These are phyloP conservation scores for Ceratobasidium sp. DNA, from an alignment of 1,284 basidiomycete species.

Conservation along the genomic window DNA sequence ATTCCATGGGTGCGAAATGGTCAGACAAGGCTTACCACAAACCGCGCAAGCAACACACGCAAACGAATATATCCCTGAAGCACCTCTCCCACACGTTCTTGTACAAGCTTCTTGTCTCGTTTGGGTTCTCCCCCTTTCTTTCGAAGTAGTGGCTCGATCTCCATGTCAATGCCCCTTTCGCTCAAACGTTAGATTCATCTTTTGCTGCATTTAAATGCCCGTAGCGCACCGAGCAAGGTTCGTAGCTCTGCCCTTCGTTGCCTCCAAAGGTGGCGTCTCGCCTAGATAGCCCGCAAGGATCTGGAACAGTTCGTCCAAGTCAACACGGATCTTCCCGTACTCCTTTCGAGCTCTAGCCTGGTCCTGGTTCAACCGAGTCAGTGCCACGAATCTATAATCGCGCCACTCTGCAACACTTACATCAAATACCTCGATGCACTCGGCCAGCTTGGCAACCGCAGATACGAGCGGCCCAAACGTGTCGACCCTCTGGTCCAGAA, in stretches of 20 bases:
- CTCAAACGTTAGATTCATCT: background rate
- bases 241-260: background rate
- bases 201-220: background rate
- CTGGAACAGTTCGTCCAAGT: background rate
- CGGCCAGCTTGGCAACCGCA: background rate
- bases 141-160: background rate
- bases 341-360: background rate
- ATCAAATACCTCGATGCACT: background rate
- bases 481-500: background rate
- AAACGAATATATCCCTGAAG: background rate
- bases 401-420: background rate
- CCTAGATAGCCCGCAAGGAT: background rate
- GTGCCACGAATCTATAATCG: background rate
- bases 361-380: background rate
- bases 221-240: background rate
- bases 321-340: background rate
- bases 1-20: background rate
- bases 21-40: background rate
- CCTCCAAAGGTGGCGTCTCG: background rate
- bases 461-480: background rate
- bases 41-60: background rate
- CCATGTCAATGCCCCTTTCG: background rate
- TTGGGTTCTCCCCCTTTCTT: background rate
- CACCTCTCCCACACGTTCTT: background rate
- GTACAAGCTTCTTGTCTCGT: background rate